These are phyloP conservation scores for Reutealis trisperma DNA, from an alignment of 345 rosid genomes.

Conservation along the genomic window DNA sequence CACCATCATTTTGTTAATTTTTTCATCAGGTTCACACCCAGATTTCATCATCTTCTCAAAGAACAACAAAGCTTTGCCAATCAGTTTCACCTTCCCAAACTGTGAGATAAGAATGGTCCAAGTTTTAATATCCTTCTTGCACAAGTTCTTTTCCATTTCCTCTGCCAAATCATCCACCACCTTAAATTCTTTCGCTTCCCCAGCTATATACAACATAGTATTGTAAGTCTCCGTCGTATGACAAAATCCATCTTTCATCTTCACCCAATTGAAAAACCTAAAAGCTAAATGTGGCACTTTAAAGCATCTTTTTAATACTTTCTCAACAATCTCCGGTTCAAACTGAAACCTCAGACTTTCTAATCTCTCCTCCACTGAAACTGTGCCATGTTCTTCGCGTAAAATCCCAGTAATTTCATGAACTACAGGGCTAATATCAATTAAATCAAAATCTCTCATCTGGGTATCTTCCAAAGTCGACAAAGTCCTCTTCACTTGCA, in stretches of 20 bases:
- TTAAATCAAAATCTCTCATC: constrained; percentile 17
- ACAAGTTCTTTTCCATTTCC: constrained; percentile 62
- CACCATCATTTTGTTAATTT: constrained; percentile 48
- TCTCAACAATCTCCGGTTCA: constrained; percentile 63
- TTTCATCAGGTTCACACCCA: constrained; percentile 55
- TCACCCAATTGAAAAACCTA: constrained; percentile 75
- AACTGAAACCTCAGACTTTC: constrained; percentile 43
- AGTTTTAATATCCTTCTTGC: constrained; percentile 58
- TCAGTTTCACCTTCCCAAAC: constrained; percentile 64
- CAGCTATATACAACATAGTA: constrained; percentile 60
- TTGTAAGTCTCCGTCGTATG: constrained; percentile 54
- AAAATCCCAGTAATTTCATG: constrained; percentile 53
- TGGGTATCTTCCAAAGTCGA: constrained; percentile 18
- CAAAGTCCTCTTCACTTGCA: constrained; percentile 14
- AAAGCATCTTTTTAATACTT: constrained; percentile 73
- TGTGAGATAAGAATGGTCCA: constrained; percentile 69
- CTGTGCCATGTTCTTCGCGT: constrained; percentile 36
- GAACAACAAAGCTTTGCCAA: constrained; percentile 54
- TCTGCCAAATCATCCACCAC: constrained; percentile 50
- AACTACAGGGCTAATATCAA: constrained; percentile 56
- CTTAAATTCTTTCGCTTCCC: constrained; percentile 54
- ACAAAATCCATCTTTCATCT: constrained; percentile 47
- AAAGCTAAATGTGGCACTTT: constrained; percentile 75
- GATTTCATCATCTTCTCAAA: constrained; percentile 65
- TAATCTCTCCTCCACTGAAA: constrained; percentile 66